Base-by-base conservation (phyloP, 2,329 filamentous ascomycete genomes). In the Ilyonectria mors-panacis region DNA sequence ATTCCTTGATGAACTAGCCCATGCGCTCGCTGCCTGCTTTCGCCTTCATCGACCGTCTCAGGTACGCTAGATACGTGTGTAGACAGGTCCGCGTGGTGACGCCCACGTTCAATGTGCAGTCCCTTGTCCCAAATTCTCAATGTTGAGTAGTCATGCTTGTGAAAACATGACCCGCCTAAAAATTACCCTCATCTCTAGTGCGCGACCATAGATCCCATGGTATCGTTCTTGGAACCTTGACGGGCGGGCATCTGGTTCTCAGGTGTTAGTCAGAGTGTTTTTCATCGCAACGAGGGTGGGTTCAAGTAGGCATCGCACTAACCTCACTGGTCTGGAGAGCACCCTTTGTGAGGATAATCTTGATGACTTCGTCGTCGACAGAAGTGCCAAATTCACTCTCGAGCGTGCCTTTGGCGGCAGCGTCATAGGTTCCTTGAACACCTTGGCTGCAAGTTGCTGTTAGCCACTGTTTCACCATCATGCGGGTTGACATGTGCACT, bases 331-430 rank as follows among this genome's bases (percentile, higher is more conserved):
- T 87, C 82, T 96, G 92, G 62, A 92, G 79, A 17, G 85, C 85
- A 23, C 95, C 95, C 79, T 89, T 89, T 83, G 94, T 88, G 47
- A 98, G 85, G 70, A 99, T 97, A 83, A 90, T 85, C 83, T 89
- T 89, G 77, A 98, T 92, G 66, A 92, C 91, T 0, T 95, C 93
- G 8, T 98, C 95, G 26, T 94, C 91, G 61, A 91, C 86, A 74
- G 86, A 83, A 15, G 94, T 95, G 73, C 93, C 94, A 75, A 99
- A 99, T 84, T 98, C 95, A 73, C 91, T 92, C 77, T 96, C 91
- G 5, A 99, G 86, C 53, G 86, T 86, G 48, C 85, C 82, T 72
- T 97, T 93, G 74, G 93, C 92, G 9, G 95, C 94, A 10, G 85
- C 83, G 78, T 98, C 93, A 48, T 93, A 85, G 66, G 91, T 88